Evolutionary conservation across 495 filamentous ascomycete species (phyloP).

Genomic region (Aspergillus nanangensis): DNA sequence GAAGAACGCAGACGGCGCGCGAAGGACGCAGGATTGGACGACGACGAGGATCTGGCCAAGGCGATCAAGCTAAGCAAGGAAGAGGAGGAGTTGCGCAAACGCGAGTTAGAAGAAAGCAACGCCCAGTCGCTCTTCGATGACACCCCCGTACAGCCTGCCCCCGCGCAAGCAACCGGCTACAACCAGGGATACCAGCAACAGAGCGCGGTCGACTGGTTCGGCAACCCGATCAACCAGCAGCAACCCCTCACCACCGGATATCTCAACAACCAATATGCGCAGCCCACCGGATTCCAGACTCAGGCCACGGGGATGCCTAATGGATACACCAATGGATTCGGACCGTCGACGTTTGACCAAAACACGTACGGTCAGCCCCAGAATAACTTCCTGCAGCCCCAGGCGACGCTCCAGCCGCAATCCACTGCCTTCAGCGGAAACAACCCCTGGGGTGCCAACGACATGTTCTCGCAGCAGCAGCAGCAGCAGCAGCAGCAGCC

Average conservation of each 20-base stretch:
- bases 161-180: slow-evolving; percentile 77
- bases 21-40: slow-evolving; percentile 44
- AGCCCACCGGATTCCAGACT: slow-evolving; percentile 58
- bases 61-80: slow-evolving; percentile 96
- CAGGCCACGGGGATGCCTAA: slow-evolving; percentile 65
- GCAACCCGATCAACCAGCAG: slow-evolving; percentile 79
- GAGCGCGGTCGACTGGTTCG: slow-evolving; percentile 90
- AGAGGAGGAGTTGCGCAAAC: slow-evolving; percentile 82
- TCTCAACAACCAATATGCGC: slow-evolving; percentile 79
- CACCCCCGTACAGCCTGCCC: slow-evolving; percentile 54
- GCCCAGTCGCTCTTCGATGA: slow-evolving; percentile 85
- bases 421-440: slow-evolving; percentile 63
- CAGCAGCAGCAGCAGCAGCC: slow-evolving; percentile 48
- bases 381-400: slow-evolving; percentile 48
- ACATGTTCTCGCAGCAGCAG: slow-evolving; percentile 41
- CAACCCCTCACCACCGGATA: slow-evolving; percentile 78
- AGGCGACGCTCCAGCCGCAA: slow-evolving; percentile 59
- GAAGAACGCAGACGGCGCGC: slow-evolving; percentile 73
- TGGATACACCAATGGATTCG: slow-evolving; percentile 61
- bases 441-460: slow-evolving; percentile 68
- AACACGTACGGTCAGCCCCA: slow-evolving; percentile 48
- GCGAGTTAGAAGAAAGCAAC: slow-evolving; percentile 88
- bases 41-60: slow-evolving; percentile 87
- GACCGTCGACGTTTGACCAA: slow-evolving; percentile 59
- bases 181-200: slow-evolving; percentile 98